Evolutionary conservation across 257 asterid genomes (phyloP), one percentile per base, ranked within the genome.

Genomic region (Nicotiana undulata): DNA sequence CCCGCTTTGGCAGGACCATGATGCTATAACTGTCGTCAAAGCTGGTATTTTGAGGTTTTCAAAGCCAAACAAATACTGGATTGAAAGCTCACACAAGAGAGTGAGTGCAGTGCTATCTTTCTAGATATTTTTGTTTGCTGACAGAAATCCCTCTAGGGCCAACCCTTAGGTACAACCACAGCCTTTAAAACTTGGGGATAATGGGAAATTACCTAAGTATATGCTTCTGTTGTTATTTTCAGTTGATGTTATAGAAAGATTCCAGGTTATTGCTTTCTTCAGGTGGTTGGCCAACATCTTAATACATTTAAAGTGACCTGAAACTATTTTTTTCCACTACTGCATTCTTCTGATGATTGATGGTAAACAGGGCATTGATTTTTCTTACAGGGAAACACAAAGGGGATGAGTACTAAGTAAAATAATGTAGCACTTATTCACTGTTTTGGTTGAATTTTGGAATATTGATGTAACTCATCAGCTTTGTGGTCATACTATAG

Each of bases 1-100:
- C 37, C 16, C 9, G 0, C 40, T 34, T 83, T 87, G 31, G 67
- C 87, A 95, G 98, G 98, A 95, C 11, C 90, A 92, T 78, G 97
- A 93, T 82, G 76, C 86, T 70, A 85, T 95, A 81, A 83, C 94
- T 75, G 97, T 85, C n/a, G 82, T 91, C 84, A 91, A 88, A 87
- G 97, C 94, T 13, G 98, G 98, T 83, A 86, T 63, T 64, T 84
- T 95, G 77, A 95, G 93, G 82, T 91, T 90, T 87, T 79, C 93
- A 58, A 91, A 90, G 84, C 98, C 98, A 67, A 91, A 91, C 84
- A 95, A 95, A 83, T 95, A 92, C 75, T 93, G 98, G 98, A 89
- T 95, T 83, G 98, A 95, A 87, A 92, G 94, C 90, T 93, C 97
- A 67, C 93, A 90, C 40, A 95, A 92, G 85, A 91, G 97, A 86